Evolutionary conservation across 2,329 filamentous ascomycete genomes (phyloP).

Genomic region (Fonsecaea erecta): DNA sequence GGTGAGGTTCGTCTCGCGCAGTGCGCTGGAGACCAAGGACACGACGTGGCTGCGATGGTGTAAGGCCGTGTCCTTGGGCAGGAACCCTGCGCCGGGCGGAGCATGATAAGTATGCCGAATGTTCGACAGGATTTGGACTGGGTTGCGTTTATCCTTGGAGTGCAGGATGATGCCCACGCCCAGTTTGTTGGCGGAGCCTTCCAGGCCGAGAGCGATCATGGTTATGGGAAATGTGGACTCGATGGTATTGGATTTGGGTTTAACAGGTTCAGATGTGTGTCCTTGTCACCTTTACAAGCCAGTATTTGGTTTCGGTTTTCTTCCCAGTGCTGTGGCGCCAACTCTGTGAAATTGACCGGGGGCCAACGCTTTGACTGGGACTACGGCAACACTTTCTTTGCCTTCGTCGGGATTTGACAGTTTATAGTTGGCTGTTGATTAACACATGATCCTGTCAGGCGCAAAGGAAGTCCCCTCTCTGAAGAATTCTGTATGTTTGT

Average conservation of each 20-base stretch:
- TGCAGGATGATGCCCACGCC: slow-evolving; percentile 92
- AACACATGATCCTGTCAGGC: not conserved
- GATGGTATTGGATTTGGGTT: not conserved
- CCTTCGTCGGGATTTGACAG: not conserved
- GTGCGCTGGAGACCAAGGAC: slow-evolving; percentile 75
- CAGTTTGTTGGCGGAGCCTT: slow-evolving; percentile 97
- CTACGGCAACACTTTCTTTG: not conserved
- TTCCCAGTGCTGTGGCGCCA: not conserved
- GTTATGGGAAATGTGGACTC: not conserved
- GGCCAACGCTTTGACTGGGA: not conserved
- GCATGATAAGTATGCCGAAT: slow-evolving; percentile 91
- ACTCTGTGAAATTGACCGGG: not conserved
- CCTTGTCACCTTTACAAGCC: not conserved
- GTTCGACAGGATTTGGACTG: slow-evolving; percentile 81
- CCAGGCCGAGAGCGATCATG: slow-evolving; percentile 70
- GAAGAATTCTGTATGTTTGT: not conserved
- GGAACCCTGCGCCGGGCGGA: slow-evolving; percentile 89
- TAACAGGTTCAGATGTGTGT: not conserved
- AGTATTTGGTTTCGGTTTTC: not conserved
- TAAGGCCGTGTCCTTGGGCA: slow-evolving; percentile 92
- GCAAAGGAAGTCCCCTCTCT: not conserved
- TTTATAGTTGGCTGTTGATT: not conserved
- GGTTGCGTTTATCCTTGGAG: slow-evolving; percentile 55
- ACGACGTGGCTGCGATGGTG: slow-evolving; percentile 91
- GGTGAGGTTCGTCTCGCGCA: slow-evolving; percentile 68